Evolutionary conservation across 75 land plant genomes (phyloP).

Genomic region (Pinus albicaulis): DNA sequence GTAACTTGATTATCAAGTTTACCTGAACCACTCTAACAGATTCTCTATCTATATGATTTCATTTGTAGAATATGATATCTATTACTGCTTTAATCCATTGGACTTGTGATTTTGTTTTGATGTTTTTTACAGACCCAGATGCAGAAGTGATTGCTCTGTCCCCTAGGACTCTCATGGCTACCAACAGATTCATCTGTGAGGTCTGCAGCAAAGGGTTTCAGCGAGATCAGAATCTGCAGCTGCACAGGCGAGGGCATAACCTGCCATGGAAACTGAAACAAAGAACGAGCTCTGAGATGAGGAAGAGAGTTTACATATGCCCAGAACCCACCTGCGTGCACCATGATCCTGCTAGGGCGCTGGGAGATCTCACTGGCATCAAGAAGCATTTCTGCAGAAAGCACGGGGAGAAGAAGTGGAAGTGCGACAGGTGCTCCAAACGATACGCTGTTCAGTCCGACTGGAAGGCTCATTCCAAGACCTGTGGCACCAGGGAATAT

Average conservation of each 20-base stretch:
- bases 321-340: constrained; percentile 81
- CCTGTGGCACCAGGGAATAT: constrained; percentile 77
- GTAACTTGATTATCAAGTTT: too few relatives aligned
- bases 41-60: too few relatives aligned
- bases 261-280: constrained; percentile 85
- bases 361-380: constrained; percentile 80
- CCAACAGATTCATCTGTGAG: constrained; percentile 86
- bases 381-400: constrained; percentile 78
- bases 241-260: constrained; percentile 88
- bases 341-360: constrained; percentile 81
- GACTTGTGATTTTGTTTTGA: too few relatives aligned
- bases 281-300: constrained; percentile 59
- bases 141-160: constrained; percentile 94
- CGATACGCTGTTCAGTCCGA: constrained; percentile 80
- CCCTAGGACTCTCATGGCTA: constrained; percentile 84
- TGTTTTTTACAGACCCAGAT: constrained; percentile 63
- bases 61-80: too few relatives aligned
- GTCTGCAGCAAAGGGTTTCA: constrained; percentile 83
- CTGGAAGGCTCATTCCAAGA: constrained; percentile 84
- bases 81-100: too few relatives aligned
- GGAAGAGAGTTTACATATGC: constrained; percentile 70
- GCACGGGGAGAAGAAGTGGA: constrained; percentile 87
- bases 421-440: constrained; percentile 82
- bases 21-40: too few relatives aligned
- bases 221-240: constrained; percentile 83